Conservation (phyloP, 2,329 filamentous ascomycete species). For the Amylocarpus encephaloides region DNA sequence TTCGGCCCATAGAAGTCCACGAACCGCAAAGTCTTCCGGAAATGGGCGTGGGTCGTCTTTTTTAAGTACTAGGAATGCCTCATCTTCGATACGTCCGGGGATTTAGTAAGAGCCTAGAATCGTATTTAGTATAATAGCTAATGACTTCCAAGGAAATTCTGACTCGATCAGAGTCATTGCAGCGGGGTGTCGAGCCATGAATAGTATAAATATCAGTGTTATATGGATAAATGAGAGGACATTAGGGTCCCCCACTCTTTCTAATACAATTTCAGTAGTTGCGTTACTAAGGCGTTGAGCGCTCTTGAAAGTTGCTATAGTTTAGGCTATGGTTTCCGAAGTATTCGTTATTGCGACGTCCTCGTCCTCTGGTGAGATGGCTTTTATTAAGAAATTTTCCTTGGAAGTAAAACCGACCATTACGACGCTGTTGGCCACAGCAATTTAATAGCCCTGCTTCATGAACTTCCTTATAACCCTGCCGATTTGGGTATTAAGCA, state of each 20-base stretch:
- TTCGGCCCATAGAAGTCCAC: conserved; percentile 24
- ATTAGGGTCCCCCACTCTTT: conserved; percentile 25
- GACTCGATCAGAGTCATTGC: conserved; percentile 18
- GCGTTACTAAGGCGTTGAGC: conserved; percentile 20
- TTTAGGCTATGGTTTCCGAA: neutral
- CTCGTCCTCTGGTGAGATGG: conserved; percentile 11
- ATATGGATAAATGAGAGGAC: conserved; percentile 28
- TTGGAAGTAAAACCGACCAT: conserved; percentile 28
- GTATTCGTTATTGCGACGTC: conserved; percentile 12
- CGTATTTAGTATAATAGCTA: conserved; percentile 23
- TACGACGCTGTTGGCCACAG: conserved; percentile 38
- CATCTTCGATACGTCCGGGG: conserved; percentile 13
- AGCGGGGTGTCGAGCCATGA: conserved; percentile 17
- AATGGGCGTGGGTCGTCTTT: conserved; percentile 25
- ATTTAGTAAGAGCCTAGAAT: conserved; percentile 12
- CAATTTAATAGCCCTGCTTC: conserved; percentile 49
- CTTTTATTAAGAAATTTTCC: conserved; percentile 26
- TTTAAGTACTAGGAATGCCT: conserved; percentile 20
- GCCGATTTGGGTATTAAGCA: conserved; percentile 53
- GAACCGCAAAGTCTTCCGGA: conserved; percentile 28
- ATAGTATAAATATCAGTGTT: conserved; percentile 24
- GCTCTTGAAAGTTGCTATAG: conserved; percentile 14
- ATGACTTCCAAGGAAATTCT: conserved; percentile 24
- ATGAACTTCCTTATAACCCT: conserved; percentile 39
- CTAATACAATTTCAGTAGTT: conserved; percentile 20